Percentiles rank a stretch among this genome's conserved stretches.
phyloP scores from a whole-genome alignment of 2,329 filamentous ascomycete genomes.

The Botrytis medusae region DNA sequence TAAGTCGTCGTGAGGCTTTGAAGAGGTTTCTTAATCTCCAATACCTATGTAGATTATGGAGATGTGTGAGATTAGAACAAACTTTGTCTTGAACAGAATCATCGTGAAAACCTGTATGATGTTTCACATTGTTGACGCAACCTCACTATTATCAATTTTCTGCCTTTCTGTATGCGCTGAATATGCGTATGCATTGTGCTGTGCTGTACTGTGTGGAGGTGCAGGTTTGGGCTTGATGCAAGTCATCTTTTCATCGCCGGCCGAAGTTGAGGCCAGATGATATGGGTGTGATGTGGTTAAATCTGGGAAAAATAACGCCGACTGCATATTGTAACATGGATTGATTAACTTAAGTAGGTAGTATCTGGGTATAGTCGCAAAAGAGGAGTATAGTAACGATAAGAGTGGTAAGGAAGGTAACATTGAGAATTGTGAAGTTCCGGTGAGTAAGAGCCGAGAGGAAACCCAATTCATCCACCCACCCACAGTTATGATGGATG shows the following conservation, averaged over 20 bases:
- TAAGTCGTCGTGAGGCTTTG: slow-evolving; percentile 12
- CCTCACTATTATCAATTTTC: slow-evolving; percentile 1
- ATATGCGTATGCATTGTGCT: slow-evolving; percentile 21
- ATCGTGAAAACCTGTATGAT: not conserved
- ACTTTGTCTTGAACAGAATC: slow-evolving; percentile 6
- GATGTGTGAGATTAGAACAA: slow-evolving; percentile 8
- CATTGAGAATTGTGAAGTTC: not conserved
- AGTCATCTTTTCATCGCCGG: slow-evolving; percentile 22
- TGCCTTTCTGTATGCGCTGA: slow-evolving; percentile 23
- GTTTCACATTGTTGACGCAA: slow-evolving; percentile 21
- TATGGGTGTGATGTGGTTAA: not conserved
- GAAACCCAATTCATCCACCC: not conserved
- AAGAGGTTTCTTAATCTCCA: slow-evolving; percentile 19
- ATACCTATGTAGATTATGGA: slow-evolving; percentile 16
- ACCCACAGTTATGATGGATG: slow-evolving; percentile 4
- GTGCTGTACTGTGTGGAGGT: slow-evolving; percentile 11
- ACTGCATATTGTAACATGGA: slow-evolving; percentile 1
- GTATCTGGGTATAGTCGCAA: not conserved
- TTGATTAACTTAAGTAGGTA: slow-evolving; percentile 14
- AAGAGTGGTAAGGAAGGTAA: not conserved
- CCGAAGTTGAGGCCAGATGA: slow-evolving; percentile 18
- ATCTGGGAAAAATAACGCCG: slow-evolving; percentile 10
- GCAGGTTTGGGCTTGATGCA: slow-evolving; percentile 21
- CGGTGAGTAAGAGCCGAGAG: not conserved
- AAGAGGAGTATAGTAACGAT: not conserved